Evolutionary conservation across 2,329 filamentous ascomycete species (phyloP).

Genomic region (Colletotrichum melonis): DNA sequence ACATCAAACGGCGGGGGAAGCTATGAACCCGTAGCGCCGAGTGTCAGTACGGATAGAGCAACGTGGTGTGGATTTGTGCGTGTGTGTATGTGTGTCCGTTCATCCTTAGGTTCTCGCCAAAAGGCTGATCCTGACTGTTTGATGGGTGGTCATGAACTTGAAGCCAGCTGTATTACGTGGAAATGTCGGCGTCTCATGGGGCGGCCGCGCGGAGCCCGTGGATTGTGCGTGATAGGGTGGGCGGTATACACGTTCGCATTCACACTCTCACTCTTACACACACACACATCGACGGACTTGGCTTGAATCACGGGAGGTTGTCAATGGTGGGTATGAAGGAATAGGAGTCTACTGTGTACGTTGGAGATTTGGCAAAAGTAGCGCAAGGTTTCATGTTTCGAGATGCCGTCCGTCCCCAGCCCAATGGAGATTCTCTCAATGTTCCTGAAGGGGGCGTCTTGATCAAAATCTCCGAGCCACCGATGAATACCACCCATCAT

Average conservation of each 20-base stretch:
- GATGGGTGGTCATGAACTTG: background rate
- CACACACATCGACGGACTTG: background rate
- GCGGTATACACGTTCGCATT: too few relatives aligned
- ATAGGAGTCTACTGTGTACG: background rate
- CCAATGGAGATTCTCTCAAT: constrained; percentile 4
- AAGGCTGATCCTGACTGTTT: background rate
- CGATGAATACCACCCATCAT: background rate
- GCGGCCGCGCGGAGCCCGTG: constrained; percentile 1
- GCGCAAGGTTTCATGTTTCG: constrained; percentile 15
- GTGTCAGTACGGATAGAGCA: background rate
- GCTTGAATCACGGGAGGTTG: background rate
- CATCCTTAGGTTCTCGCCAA: background rate
- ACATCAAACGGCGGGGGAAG: constrained; percentile 11
- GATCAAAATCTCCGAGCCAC: background rate
- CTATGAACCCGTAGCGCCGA: constrained; percentile 19
- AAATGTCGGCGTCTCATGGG: constrained; percentile 8
- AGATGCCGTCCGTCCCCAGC: background rate
- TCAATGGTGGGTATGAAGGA: background rate
- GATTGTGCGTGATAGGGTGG: background rate
- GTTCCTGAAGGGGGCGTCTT: background rate
- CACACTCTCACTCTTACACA: too few relatives aligned
- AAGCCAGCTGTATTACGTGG: constrained; percentile 6
- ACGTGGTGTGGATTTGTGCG: background rate
- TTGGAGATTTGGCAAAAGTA: background rate
- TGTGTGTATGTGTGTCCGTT: background rate